Evolutionary conservation across 495 filamentous ascomycete genomes (phyloP).

Genomic region (Elasticomyces elasticus): DNA sequence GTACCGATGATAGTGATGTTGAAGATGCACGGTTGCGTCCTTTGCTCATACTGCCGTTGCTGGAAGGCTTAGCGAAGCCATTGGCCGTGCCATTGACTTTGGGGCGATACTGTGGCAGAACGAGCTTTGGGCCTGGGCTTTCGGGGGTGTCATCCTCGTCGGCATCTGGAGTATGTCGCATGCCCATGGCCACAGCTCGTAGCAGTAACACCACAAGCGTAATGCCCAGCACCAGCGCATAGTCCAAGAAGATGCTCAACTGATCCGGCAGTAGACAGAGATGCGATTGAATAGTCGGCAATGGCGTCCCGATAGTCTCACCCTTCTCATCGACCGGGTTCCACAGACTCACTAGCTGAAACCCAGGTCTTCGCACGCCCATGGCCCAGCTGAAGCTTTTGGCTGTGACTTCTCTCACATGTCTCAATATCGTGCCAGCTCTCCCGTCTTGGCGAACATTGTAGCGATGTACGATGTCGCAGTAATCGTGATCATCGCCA

Average conservation of each 20-base stretch:
- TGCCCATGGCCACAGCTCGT: conserved; percentile 46
- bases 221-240: conserved; percentile 51
- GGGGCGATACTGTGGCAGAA: conserved; percentile 1
- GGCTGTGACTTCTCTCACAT: conserved; percentile 71
- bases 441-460: conserved; percentile 34
- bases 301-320: conserved; percentile 37
- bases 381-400: conserved; percentile 92
- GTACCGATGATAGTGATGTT: not conserved
- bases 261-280: conserved; percentile 89
- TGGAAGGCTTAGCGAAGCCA: conserved; percentile 2
- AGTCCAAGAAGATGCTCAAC: conserved; percentile 68
- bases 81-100: conserved; percentile 1
- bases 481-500: conserved; percentile 98
- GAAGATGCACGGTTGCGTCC: conserved; percentile 13
- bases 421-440: conserved; percentile 32
- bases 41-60: conserved; percentile 2
- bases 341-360: conserved; percentile 80
- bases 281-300: conserved; percentile 67
- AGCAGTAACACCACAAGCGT: conserved; percentile 50
- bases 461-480: conserved; percentile 68
- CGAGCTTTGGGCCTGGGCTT: not conserved
- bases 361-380: conserved; percentile 86
- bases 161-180: not conserved
- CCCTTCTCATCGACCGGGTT: conserved; percentile 69
- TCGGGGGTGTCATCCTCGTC: not conserved